phyloP scores from a whole-genome alignment of 169 alveolate genomes.

The Cryptosporidium meleagridis region DNA sequence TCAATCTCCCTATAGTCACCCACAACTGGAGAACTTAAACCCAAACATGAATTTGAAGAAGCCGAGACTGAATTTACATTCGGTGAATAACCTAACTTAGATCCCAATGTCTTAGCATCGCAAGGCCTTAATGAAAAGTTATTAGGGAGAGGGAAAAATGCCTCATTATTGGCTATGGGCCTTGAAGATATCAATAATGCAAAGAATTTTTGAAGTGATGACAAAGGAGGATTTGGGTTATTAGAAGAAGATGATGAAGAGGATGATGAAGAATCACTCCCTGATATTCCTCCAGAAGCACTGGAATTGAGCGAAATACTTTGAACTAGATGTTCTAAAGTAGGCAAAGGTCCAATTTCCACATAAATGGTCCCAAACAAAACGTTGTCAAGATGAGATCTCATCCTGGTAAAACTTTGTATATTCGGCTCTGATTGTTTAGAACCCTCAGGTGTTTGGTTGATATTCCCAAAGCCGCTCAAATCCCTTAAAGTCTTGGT shows the following conservation, averaged over 20 bases:
- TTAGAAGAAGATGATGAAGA: neutral
- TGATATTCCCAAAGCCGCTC: neutral
- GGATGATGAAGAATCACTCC: neutral
- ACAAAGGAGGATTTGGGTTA: neutral
- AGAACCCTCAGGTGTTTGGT: neutral
- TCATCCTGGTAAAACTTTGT: slow-evolving; percentile 14
- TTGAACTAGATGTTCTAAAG: neutral
- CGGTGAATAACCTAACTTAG: neutral
- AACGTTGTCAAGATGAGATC: slow-evolving; percentile 63
- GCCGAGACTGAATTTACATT: neutral
- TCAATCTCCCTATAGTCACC: neutral
- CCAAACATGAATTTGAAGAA: neutral
- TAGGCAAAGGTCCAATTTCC: slow-evolving; percentile 51
- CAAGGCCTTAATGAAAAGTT: slow-evolving; percentile 30
- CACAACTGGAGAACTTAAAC: neutral
- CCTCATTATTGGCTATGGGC: slow-evolving; percentile 71
- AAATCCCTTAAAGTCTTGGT: neutral
- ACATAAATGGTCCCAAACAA: slow-evolving; percentile 54
- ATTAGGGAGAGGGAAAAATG: slow-evolving; percentile 67
- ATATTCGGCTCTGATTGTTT: neutral
- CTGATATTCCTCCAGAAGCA: neutral
- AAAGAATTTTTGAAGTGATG: slow-evolving; percentile 35
- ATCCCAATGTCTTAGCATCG: neutral
- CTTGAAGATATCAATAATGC: slow-evolving; percentile 65
- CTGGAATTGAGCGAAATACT: neutral